Percentiles rank a stretch among this genome's conserved stretches.
phyloP scores from a whole-genome alignment of 768 basidiomycete species.

The Tricholoma bakamatsutake region DNA sequence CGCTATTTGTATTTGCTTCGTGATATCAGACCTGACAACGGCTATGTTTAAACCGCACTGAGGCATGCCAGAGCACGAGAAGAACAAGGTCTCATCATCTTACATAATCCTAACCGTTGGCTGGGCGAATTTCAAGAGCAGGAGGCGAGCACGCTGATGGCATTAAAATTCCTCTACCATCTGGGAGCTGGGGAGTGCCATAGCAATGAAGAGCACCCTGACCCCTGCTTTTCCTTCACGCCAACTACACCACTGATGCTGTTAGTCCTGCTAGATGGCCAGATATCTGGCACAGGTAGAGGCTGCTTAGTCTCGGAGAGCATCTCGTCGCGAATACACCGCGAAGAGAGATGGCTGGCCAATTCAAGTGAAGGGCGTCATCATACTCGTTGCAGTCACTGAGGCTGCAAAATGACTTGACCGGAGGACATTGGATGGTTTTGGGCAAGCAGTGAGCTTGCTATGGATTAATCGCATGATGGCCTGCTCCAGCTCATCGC shows the following conservation, averaged over 20 bases:
- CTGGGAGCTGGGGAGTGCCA: conserved; percentile 10
- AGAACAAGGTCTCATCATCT: conserved; percentile 1
- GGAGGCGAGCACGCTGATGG: conserved; percentile 6
- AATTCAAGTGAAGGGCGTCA: conserved; percentile 6
- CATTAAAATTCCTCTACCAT: conserved; percentile 8
- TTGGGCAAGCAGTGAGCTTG: conserved; percentile 5
- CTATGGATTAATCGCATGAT: not conserved
- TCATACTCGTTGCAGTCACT: conserved; percentile 2
- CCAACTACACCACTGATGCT: conserved; percentile 7
- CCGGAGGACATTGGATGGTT: conserved; percentile 6
- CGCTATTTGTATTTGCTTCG: not conserved
- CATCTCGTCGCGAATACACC: conserved; percentile 2
- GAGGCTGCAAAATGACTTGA: too few relatives aligned
- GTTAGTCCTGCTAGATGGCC: conserved; percentile 9
- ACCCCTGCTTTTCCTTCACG: conserved; percentile 7
- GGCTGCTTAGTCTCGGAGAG: conserved; percentile 3
- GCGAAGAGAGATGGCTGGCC: conserved; percentile 10
- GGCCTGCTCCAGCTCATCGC: not conserved
- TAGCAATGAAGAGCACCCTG: conserved; percentile 10
- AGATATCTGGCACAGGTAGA: conserved; percentile 11
- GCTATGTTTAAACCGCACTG: not conserved
- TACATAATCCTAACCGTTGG: not conserved
- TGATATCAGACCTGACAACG: not conserved
- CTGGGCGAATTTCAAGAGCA: conserved; percentile 6
- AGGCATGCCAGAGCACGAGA: conserved; percentile 5